These are phyloP conservation scores for Scheffersomyces coipomensis DNA, from an alignment of 805 yeast genomes.

Conservation along the genomic window DNA sequence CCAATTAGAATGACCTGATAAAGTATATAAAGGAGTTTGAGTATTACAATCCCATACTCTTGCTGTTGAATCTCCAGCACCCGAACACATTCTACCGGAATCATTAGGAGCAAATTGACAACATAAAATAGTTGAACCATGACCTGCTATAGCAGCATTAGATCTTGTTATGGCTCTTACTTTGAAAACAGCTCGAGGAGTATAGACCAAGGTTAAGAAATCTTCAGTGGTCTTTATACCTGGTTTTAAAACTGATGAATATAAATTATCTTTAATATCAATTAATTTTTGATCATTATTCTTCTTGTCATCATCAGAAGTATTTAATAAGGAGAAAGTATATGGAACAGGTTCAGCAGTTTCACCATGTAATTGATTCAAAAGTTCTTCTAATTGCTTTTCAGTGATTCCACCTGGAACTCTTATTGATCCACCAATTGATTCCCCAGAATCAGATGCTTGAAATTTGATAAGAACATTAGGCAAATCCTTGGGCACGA, in stretches of 20 bases:
- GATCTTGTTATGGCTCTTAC: conserved; percentile 90
- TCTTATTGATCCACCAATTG: conserved; percentile 78
- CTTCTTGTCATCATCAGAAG: conserved; percentile 30
- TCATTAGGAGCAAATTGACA: conserved; percentile 92
- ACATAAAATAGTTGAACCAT: conserved; percentile 89
- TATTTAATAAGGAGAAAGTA: conserved; percentile 65
- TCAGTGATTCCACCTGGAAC: conserved; percentile 90
- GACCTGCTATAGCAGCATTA: conserved; percentile 91
- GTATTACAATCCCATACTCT: conserved; percentile 97
- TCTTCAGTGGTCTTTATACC: conserved; percentile 90
- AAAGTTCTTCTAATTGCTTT: conserved; percentile 80
- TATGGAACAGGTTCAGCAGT: conserved; percentile 87
- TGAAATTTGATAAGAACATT: conserved; percentile 85
- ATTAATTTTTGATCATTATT: conserved; percentile 43
- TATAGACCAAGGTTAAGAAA: conserved; percentile 82
- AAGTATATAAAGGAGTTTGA: conserved; percentile 80
- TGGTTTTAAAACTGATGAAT: conserved; percentile 80
- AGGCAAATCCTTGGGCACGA: conserved; percentile 77
- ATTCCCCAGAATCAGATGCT: conserved; percentile 90
- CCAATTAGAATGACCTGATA: conserved; percentile 89
- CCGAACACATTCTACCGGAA: conserved; percentile 83
- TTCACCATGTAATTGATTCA: conserved; percentile 73
- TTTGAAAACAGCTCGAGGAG: conserved; percentile 93
- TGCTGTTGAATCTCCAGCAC: conserved; percentile 95
- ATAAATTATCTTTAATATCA: conserved; percentile 77